A percentile compares a stretch with the other conserved stretches of the same genome.
Conservation (phyloP, 163 green algal genomes). For the Scenedesmus sp. region DNA sequence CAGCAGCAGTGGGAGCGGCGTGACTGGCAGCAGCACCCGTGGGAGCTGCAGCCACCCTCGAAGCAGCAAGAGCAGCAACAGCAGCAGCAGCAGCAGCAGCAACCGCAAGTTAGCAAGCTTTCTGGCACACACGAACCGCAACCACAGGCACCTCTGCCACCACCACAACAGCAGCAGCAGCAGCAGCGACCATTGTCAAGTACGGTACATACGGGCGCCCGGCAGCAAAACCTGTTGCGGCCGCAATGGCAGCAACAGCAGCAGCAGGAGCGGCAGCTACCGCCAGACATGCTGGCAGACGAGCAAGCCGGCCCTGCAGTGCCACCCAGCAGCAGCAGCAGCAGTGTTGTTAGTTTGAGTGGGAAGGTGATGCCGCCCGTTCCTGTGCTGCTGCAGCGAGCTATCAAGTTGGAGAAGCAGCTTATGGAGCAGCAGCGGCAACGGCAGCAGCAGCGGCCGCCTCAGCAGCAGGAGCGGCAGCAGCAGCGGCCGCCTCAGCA, state of each 20-base stretch:
- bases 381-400: slow-evolving; percentile 34
- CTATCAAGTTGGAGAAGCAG: slow-evolving; percentile 20
- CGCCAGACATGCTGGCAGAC: neutral
- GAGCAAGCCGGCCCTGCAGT: neutral
- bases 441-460: no score
- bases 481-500: neutral
- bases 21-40: neutral
- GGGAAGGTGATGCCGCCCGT: slow-evolving; percentile 42
- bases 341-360: slow-evolving; percentile 11
- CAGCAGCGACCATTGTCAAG: neutral
- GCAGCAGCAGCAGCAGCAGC: slow-evolving; percentile 14
- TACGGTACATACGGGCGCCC: neutral
- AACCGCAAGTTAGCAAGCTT: neutral
- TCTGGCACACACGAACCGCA: neutral
- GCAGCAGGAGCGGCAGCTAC: neutral
- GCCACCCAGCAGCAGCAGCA: slow-evolving; percentile 15
- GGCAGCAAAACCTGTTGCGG: neutral
- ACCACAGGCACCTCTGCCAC: neutral
- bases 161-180: slow-evolving; percentile 26
- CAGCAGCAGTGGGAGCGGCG: slow-evolving; percentile 4
- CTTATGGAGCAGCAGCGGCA: slow-evolving; percentile 1
- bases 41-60: neutral
- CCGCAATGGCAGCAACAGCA: neutral
- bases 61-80: slow-evolving; percentile 4
- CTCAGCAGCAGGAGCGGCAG: neutral